These are phyloP conservation scores for Linnemannia schmuckeri DNA, from an alignment of 192 early-diverging fungal genomes.

Conservation along the genomic window DNA sequence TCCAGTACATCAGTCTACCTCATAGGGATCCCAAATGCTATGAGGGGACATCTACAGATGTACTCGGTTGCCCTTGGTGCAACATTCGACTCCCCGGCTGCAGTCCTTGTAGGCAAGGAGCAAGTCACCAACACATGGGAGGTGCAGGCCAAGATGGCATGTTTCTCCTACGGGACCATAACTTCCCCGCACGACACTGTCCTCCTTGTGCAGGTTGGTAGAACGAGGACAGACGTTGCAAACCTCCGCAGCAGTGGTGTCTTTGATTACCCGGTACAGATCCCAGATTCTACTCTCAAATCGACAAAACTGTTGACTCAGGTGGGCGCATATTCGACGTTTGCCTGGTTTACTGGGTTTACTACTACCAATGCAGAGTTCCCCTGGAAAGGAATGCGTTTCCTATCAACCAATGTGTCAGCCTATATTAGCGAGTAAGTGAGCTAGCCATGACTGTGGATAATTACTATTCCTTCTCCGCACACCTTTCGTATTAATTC, in stretches of 20 bases:
- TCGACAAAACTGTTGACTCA: neutral
- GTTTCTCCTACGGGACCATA: neutral
- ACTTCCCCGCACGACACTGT: neutral
- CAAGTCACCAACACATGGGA: constrained; percentile 5
- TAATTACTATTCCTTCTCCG: neutral
- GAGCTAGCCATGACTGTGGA: neutral
- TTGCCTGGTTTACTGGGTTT: neutral
- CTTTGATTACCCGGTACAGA: neutral
- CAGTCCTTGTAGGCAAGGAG: neutral
- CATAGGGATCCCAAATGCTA: neutral
- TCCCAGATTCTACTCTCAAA: neutral
- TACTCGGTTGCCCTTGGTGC: neutral
- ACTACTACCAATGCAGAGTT: neutral
- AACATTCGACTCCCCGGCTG: neutral
- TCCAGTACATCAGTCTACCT: neutral
- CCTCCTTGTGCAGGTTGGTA: neutral
- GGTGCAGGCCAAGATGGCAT: neutral
- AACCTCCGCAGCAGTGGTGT: neutral
- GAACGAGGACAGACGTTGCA: neutral
- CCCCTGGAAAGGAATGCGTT: neutral
- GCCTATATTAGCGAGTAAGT: neutral
- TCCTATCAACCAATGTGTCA: neutral
- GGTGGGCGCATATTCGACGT: neutral
- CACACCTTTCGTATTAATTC: neutral
- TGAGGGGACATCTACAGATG: neutral